Evolutionary conservation across 768 basidiomycete species (phyloP).

Genomic region (Termitomyces sp.): DNA sequence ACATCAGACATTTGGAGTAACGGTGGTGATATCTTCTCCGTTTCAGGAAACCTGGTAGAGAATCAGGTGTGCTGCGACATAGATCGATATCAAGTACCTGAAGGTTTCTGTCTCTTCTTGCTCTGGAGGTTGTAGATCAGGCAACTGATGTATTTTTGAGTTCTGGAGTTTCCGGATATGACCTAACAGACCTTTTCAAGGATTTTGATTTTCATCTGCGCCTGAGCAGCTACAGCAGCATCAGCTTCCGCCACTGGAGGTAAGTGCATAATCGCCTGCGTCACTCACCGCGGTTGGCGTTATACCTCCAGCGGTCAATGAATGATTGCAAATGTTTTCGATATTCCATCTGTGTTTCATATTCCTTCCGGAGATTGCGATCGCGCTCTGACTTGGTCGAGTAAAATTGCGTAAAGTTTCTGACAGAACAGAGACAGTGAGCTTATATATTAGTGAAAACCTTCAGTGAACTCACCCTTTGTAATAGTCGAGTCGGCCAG

Average conservation of each 20-base stretch:
- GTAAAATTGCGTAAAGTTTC: constrained; percentile 98
- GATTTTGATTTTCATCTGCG: constrained; percentile 71
- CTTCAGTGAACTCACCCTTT: constrained; percentile 61
- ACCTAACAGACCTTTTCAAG: constrained; percentile 58
- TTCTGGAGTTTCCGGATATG: neutral
- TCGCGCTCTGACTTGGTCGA: constrained; percentile 96
- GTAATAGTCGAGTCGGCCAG: constrained; percentile 90
- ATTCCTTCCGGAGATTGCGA: constrained; percentile 87
- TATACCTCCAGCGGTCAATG: constrained; percentile 98
- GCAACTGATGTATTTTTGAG: constrained; percentile 47
- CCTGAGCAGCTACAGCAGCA: constrained; percentile 71
- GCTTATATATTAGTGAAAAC: neutral
- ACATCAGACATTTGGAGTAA: constrained; percentile 89
- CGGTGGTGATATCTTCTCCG: constrained; percentile 97
- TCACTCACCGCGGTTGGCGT: constrained; percentile 79
- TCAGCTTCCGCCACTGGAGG: neutral
- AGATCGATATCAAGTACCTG: constrained; percentile 42
- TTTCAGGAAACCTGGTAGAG: constrained; percentile 74
- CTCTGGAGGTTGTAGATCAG: constrained; percentile 90
- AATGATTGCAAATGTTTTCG: constrained; percentile 94
- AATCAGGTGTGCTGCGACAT: neutral
- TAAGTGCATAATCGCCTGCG: neutral
- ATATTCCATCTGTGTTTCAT: constrained; percentile 94
- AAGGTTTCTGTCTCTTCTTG: constrained; percentile 90
- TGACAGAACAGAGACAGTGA: constrained; percentile 20